These are phyloP conservation scores for Ogataea thermomethanolica DNA, from an alignment of 805 yeast genomes.

Conservation along the genomic window DNA sequence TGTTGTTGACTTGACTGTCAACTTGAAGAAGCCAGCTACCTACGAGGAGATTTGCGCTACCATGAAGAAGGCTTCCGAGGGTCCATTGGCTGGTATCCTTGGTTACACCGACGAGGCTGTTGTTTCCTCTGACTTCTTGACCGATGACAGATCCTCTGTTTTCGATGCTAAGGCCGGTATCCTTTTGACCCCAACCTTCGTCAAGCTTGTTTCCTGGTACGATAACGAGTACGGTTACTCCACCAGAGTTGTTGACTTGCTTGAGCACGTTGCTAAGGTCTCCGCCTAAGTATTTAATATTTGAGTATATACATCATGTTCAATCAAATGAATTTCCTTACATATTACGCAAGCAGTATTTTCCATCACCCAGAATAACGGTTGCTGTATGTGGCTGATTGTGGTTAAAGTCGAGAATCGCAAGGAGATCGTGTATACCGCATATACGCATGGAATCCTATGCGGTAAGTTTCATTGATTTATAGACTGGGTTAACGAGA, in stretches of 20 bases:
- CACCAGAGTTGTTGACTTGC: conserved; percentile 90
- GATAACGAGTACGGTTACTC: conserved; percentile 96
- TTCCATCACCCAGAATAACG: no score
- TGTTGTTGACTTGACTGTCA: conserved; percentile 88
- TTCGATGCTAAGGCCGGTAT: conserved; percentile 92
- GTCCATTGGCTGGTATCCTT: conserved; percentile 72
- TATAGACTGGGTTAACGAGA: no score
- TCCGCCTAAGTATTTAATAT: conserved; percentile 23
- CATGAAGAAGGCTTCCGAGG: conserved; percentile 73
- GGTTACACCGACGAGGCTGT: conserved; percentile 93
- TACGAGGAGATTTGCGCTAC: conserved; percentile 80
- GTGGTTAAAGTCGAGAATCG: no score
- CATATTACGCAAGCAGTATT: no score
- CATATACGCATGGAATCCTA: no score
- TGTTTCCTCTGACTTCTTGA: conserved; percentile 85
- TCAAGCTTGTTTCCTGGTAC: conserved; percentile 91
- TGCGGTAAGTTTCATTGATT: no score
- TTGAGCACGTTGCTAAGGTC: conserved; percentile 71
- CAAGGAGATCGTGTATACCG: no score
- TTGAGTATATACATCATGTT: no score
- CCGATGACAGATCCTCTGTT: conserved; percentile 81
- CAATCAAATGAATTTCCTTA: no score
- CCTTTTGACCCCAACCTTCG: conserved; percentile 80
- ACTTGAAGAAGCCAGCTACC: conserved; percentile 70
- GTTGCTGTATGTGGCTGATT: no score